Base-by-base conservation (phyloP, 306 rosid species). In the Sechiopsis laciniata region DNA sequence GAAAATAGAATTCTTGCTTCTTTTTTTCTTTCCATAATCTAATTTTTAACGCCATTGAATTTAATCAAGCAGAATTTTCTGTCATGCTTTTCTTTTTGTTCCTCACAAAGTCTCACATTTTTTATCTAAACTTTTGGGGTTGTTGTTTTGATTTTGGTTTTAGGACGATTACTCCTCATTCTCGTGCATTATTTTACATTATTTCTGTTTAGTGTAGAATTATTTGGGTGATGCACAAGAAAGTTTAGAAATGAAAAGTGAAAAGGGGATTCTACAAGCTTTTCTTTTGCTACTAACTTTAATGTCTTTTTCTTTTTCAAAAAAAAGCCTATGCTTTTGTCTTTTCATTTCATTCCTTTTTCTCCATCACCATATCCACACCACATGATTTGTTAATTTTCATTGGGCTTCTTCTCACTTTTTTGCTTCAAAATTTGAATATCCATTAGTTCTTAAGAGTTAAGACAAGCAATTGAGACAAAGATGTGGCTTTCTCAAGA, bases 241-340 rank as follows among this genome's bases (percentile, higher is more conserved):
- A 75, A 50, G 52, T 62, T 24, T 24, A 32, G 12, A 29, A 54
- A 78, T 68, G 45, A 40, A 50, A 78, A 68, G 57, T 71, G 76
- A 48, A 51, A 60, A 78, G 71, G 26, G 68, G 37, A 68, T 81
- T 78, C 80, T 70, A 67, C 75, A 73, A 71, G 80, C 81, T 73
- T 68, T 69, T 67, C 17, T 80, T 72, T 78, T 74, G 17, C 75
- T 73, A 19, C 26, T 32, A 66, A 50, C 83, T 76, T 70, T 80
- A 73, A 57, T 52, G 80, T 78, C 75, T 78, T 67, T 82, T 75
- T 77, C 77, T 66, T 80, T 73, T 46, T 73, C 63, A 60, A 57
- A 70, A 70, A 78, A 73, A 32, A 9, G 78, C 73, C 72, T 75
- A 14, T 85, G 77, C 79, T 82, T 82, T 78, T 74, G 63, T 80